Evolutionary conservation across 441 rosid species (phyloP).

Genomic region (Cnidoscolus chayamansa): DNA sequence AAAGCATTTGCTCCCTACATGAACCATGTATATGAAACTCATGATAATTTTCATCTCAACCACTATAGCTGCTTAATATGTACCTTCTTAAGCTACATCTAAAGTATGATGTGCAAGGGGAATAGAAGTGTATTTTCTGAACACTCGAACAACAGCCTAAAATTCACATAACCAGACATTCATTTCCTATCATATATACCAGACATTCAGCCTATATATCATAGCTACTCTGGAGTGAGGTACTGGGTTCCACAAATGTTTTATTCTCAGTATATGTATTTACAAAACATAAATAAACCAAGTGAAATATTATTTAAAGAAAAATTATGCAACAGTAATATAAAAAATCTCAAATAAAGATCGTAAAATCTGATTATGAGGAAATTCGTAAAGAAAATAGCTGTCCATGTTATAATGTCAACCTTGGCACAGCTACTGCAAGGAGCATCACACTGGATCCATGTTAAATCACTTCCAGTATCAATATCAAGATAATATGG

Average conservation of each 20-base stretch:
- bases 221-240: not conserved
- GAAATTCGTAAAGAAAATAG: not conserved
- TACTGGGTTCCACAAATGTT: not conserved
- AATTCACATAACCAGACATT: not conserved
- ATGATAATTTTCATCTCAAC: not conserved
- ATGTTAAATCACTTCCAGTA: slow-evolving; percentile 91
- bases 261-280: not conserved
- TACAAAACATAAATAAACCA: not conserved
- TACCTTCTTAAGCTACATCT: no score
- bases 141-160: not conserved
- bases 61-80: not conserved
- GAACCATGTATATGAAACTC: slow-evolving; percentile 24
- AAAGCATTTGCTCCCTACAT: slow-evolving; percentile 81
- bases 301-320: not conserved
- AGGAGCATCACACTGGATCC: slow-evolving; percentile 98
- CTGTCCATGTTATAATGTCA: not conserved
- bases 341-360: not conserved
- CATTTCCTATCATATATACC: not conserved
- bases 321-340: not conserved
- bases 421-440: slow-evolving; percentile 90
- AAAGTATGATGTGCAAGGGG: no score
- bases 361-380: slow-evolving; percentile 1
- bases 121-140: not conserved
- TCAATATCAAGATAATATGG: slow-evolving; percentile 75
- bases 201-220: no score